Evolutionary conservation across 768 basidiomycete species (phyloP), one percentile per base, ranked within the genome.

Genomic region (Boletus sp.): DNA sequence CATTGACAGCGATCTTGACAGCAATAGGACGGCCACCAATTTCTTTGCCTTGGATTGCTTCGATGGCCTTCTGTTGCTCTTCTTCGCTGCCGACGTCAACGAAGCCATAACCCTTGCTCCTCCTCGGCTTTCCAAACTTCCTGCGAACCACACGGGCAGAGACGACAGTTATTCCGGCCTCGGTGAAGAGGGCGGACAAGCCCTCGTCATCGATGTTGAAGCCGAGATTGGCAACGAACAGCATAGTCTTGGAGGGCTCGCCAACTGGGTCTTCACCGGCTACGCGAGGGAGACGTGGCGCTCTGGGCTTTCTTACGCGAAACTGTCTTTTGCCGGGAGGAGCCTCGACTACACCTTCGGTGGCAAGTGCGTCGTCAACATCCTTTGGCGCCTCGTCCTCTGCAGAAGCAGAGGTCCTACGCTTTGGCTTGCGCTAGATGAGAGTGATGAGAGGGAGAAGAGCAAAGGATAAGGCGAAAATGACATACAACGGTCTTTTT

Each of bases 151-250:
- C 90, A 63, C 91, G 91, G 59, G 95, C 94, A 64, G 89, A 89
- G 69, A 82, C 78, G 63, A 96, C 90, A 41, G 75, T 77, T 76
- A 97, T 86, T 61, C 84, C 91, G 24, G 87, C 91, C 61, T 92
- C 90, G 50, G 85, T 89, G 80, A 99, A 98, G 65, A 97, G 79
- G 45, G 84, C 77, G 29, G 82, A 70, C 62, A 99, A 86, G 52
- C 81, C 87, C 32, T 79, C 88, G 69, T 98, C 95, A 56, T 92
- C 91, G 61, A 98, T 84, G 72, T 77, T 86, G 84, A 98, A 98
- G 45, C 94, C 92, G 58, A 98, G 92, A 79, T 98, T 98, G 77
- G 95, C 96, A 65, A 98, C 94, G 67, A 98, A 98, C 63, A 98
- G 80, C 77, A 92, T 85, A 55, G 81, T 89, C 79, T 89, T 89